Conservation (phyloP, 805 yeast species). For the Schwanniomyces sp. region DNA sequence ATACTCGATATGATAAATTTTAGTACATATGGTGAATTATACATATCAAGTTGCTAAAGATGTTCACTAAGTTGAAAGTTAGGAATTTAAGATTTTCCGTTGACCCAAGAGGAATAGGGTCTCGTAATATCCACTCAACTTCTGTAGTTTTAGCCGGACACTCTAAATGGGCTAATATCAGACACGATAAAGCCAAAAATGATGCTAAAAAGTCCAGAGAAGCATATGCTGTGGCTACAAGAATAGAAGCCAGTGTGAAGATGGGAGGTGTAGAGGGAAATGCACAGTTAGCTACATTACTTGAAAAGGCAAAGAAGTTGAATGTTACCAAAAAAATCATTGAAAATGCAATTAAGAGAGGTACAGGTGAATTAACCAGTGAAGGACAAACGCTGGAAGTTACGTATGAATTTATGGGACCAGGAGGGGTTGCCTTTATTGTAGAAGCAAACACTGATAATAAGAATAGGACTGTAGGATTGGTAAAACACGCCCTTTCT, state of each 20-base stretch:
- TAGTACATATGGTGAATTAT: neutral
- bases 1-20: neutral
- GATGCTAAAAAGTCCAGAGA: slow-evolving; percentile 75
- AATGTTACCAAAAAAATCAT: slow-evolving; percentile 83
- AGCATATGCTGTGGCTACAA: slow-evolving; percentile 68
- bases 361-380: slow-evolving; percentile 61
- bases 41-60: neutral
- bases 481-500: slow-evolving; percentile 71
- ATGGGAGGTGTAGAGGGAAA: slow-evolving; percentile 67
- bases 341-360: slow-evolving; percentile 85
- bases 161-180: slow-evolving; percentile 92
- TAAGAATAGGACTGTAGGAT: slow-evolving; percentile 75
- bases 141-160: slow-evolving; percentile 63
- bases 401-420: slow-evolving; percentile 86
- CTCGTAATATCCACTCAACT: slow-evolving; percentile 12
- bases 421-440: slow-evolving; percentile 85
- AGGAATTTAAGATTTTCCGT: neutral
- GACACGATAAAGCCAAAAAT: slow-evolving; percentile 90
- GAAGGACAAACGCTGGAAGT: slow-evolving; percentile 51
- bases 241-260: slow-evolving; percentile 74
- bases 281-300: slow-evolving; percentile 64
- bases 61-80: neutral
- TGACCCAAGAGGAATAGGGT: neutral
- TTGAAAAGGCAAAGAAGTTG: slow-evolving; percentile 74
- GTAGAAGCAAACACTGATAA: slow-evolving; percentile 90